Percentiles rank a stretch among this genome's conserved stretches.
Evolutionary conservation across 2,329 filamentous ascomycete genomes (phyloP).

Genomic region (Colletotrichum tropicale): DNA sequence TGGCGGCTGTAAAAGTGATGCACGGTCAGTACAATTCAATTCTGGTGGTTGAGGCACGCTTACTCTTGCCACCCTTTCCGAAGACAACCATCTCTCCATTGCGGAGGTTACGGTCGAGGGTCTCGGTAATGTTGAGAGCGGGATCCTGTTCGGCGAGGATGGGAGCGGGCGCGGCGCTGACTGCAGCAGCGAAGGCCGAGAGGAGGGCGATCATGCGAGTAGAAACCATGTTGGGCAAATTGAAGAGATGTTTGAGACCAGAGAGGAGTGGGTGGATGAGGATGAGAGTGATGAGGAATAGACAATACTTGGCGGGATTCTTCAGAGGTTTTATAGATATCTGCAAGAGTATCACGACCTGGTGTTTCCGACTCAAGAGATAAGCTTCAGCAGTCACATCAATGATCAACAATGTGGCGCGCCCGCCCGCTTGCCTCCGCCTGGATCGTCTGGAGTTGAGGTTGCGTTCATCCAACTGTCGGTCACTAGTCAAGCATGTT

Average conservation of each 20-base stretch:
- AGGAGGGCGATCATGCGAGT: background rate
- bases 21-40: background rate
- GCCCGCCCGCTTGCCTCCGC: background rate
- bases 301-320: background rate
- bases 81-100: background rate
- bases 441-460: background rate
- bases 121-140: background rate
- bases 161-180: constrained; percentile 1
- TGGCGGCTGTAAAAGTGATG: background rate
- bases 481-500: background rate
- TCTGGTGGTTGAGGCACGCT: background rate
- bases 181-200: background rate
- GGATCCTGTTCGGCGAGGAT: background rate
- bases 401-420: background rate
- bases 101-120: background rate
- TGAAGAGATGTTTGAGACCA: background rate
- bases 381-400: background rate
- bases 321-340: background rate
- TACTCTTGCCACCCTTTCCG: background rate
- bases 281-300: background rate
- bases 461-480: background rate
- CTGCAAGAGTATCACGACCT: background rate
- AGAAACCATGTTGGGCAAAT: background rate
- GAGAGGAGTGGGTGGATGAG: background rate
- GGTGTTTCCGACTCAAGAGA: background rate